Evolutionary conservation across 1,284 basidiomycete genomes (phyloP).

Genomic region (Thelephora terrestris): DNA sequence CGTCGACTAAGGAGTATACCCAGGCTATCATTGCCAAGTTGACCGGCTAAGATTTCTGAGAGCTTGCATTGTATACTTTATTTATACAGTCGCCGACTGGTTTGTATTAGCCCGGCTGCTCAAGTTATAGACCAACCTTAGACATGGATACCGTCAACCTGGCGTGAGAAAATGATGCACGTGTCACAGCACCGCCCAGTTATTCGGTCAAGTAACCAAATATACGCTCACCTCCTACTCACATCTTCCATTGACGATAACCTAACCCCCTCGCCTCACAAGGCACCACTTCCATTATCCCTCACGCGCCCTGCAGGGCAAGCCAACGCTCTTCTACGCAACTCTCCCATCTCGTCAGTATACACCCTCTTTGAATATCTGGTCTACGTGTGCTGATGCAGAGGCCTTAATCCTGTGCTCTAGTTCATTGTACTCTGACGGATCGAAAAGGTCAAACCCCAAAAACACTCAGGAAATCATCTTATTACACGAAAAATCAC

Average conservation of each 20-base stretch:
- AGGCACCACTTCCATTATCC: slow-evolving; percentile 48
- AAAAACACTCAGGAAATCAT: slow-evolving; percentile 41
- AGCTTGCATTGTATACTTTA: too few species aligned
- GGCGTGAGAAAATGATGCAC: slow-evolving; percentile 1
- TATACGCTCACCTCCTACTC: not conserved
- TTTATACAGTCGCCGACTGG: too few species aligned
- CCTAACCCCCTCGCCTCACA: slow-evolving; percentile 42
- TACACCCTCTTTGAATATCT: not conserved
- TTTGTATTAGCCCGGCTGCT: too few species aligned
- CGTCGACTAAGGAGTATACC: slow-evolving; percentile 84
- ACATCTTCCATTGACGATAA: slow-evolving; percentile 31
- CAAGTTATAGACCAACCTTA: too few species aligned
- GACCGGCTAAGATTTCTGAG: not conserved
- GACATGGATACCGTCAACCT: too few species aligned
- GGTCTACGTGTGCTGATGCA: slow-evolving; percentile 8
- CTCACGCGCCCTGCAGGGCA: slow-evolving; percentile 85
- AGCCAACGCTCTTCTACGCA: slow-evolving; percentile 40
- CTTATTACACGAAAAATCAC: slow-evolving; percentile 20
- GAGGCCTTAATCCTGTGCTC: slow-evolving; percentile 14
- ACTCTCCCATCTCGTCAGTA: slow-evolving; percentile 38
- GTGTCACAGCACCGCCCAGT: not conserved
- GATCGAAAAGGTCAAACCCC: slow-evolving; percentile 35
- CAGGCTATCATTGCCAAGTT: slow-evolving; percentile 78
- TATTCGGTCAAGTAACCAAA: not conserved
- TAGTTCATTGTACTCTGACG: slow-evolving; percentile 14